Evolutionary conservation across 768 basidiomycete species (phyloP), one percentile per base, ranked within the genome.

Genomic region (Crepidotus variabilis): DNA sequence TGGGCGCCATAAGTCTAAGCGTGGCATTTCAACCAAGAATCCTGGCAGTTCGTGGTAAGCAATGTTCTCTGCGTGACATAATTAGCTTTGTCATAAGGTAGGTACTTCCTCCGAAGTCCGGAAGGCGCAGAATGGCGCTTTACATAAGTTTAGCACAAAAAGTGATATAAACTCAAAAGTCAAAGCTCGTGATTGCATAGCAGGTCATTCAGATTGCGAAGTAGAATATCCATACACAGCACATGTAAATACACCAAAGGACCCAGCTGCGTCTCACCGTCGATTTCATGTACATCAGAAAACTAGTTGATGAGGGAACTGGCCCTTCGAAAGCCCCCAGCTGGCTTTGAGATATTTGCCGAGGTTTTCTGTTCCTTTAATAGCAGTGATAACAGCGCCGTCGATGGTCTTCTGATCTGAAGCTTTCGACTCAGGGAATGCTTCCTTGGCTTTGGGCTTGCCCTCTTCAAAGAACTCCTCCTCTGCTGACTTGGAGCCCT

Each of bases 391-490:
- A 65, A 99, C 74, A 45, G 79, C 82, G 69, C 80, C 81, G 75
- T 95, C 94, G 57, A 93, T 75, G 60, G 78, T 83, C 82, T 95
- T 97, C 80, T 99, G 97, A 74, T 92, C 92, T 53, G 84, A 81
- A 49, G 90, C 84, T 80, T 92, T 94, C 69, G 90, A 82, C 66
- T 88, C 90, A 21, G 95, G 86, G 75, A 93, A 84, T 16, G 89
- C 74, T 68, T 88, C 88, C 79, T 93, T 95, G 68, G 82, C 82
- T 77, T 94, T 93, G 61, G 90, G 90, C 78, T 91, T 92, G 69
- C 93, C 94, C 63, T 90, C 92, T 69, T 87, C 84, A 71, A 99
- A 98, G 82, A 98, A 99, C 73, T 98, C 96, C 63, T 87, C 88
- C 81, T 99, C 97, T 61, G 94, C 93, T 55, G 93, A 92, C 60